Percentiles rank a stretch among this genome's conserved stretches.
These are phyloP conservation scores for Talaromyces sp. DNA, from an alignment of 2,329 filamentous ascomycete genomes.

Conservation along the genomic window DNA sequence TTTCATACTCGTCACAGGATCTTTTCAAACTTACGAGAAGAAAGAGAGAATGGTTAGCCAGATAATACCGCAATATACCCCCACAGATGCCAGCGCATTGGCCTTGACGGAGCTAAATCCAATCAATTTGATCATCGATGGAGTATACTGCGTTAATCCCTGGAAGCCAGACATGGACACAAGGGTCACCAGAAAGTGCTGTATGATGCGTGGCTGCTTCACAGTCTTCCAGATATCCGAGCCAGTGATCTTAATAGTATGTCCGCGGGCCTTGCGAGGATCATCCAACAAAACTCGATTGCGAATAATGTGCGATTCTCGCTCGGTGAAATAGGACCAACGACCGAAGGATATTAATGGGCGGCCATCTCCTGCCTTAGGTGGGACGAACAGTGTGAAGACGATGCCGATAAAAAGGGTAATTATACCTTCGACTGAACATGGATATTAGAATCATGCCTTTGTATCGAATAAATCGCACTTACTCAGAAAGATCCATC, in stretches of 20 bases:
- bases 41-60: conserved; percentile 31
- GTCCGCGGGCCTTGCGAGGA: conserved; percentile 40
- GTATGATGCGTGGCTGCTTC: conserved; percentile 56
- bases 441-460: not conserved
- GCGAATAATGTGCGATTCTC: conserved; percentile 47
- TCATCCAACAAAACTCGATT: conserved; percentile 50
- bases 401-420: conserved; percentile 49
- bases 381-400: conserved; percentile 46
- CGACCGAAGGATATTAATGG: conserved; percentile 39
- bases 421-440: conserved; percentile 54
- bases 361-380: conserved; percentile 38
- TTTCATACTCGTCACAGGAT: not conserved
- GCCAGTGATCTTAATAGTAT: conserved; percentile 42
- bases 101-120: conserved; percentile 53
- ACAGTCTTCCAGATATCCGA: conserved; percentile 40
- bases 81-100: conserved; percentile 60
- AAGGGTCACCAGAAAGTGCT: conserved; percentile 55
- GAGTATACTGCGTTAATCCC: conserved; percentile 57
- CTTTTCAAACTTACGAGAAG: conserved; percentile 22
- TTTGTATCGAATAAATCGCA: not conserved
- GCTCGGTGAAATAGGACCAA: conserved; percentile 48
- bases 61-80: conserved; percentile 37
- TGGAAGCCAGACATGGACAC: conserved; percentile 52
- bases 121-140: conserved; percentile 57
- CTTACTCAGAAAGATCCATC: conserved; percentile 56